These are phyloP conservation scores for Escovopsis sp. DNA, from an alignment of 2,329 filamentous ascomycete genomes.

Conservation along the genomic window DNA sequence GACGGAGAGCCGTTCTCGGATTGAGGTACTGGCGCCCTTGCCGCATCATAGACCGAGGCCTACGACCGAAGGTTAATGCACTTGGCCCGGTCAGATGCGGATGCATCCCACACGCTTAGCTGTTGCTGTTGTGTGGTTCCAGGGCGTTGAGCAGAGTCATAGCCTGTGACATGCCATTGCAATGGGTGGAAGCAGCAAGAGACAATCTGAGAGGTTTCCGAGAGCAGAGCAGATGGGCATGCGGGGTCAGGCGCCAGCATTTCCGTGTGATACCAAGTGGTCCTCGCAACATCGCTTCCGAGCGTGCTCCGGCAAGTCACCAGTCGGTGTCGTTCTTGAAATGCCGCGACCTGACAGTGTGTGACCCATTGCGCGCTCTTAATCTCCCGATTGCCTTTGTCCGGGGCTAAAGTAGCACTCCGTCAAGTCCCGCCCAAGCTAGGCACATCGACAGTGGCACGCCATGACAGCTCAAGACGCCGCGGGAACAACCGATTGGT, in stretches of 20 bases:
- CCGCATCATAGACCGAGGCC: slow-evolving; percentile 25
- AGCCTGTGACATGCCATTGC: slow-evolving; percentile 4
- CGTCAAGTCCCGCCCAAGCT: slow-evolving; percentile 6
- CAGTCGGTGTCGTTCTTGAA: slow-evolving; percentile 20
- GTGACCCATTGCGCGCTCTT: slow-evolving; percentile 32
- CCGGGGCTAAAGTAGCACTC: slow-evolving; percentile 1
- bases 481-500: slow-evolving; percentile 23
- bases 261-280: slow-evolving; percentile 32
- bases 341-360: slow-evolving; percentile 29
- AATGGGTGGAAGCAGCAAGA: background rate
- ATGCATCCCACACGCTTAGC: slow-evolving; percentile 30
- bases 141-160: slow-evolving; percentile 18
- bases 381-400: slow-evolving; percentile 17
- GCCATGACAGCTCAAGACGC: slow-evolving; percentile 14
- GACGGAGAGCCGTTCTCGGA: slow-evolving; percentile 12
- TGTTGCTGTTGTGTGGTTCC: slow-evolving; percentile 26
- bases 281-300: slow-evolving; percentile 21
- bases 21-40: slow-evolving; percentile 34
- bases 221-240: slow-evolving; percentile 27
- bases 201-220: slow-evolving; percentile 22
- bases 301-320: slow-evolving; percentile 29
- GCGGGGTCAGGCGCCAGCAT: slow-evolving; percentile 21
- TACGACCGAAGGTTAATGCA: slow-evolving; percentile 39
- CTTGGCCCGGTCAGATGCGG: slow-evolving; percentile 36
- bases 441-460: slow-evolving; percentile 7